Evolutionary conservation across 1,139 yeast species (phyloP), one percentile per base, ranked within the genome.

Genomic region (Sugiyamaella castrensis): DNA sequence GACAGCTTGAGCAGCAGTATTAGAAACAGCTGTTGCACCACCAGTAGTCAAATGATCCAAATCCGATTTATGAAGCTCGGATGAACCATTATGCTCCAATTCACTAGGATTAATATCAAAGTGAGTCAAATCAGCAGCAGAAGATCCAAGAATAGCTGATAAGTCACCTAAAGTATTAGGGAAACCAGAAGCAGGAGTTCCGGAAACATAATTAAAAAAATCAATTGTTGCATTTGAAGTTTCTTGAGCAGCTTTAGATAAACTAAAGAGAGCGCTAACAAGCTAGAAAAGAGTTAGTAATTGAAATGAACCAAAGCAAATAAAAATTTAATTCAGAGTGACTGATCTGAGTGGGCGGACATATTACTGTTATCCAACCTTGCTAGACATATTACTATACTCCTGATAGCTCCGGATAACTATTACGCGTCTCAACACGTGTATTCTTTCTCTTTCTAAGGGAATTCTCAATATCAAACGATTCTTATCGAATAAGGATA

Each of bases 221-320:
- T 81, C 82, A 53, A 86, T 79, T 33, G 91, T 80, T 31, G 92
- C 89, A 39, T 81, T 72, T 37, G 94, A 87, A 42, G 92, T 87
- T 50, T 84, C 89, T 56, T 77, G 80, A 40, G 95, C 91, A 16
- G 91, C 87, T 63, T 82, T 85, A 46, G 94, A 82, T 53, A 87
- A 77, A 65, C 84, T 89, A 61, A 83, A 84, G 53, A 87, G 77
- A 6, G 95, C 79, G 38, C 94, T 79, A 54, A 87, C 89, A 43
- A 87, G 76, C 68, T 82, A 52, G 28, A 29, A 24, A n/a, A 24
- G 10, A 16, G 48, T 41, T 43, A 43, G 41, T 37, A 19, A 4
- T 19, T 19, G n/a, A n/a, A n/a, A n/a, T n/a, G n/a, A n/a, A n/a
- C n/a, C n/a, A n/a, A n/a, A n/a, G n/a, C n/a, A n/a, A n/a, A n/a